Evolutionary conservation across 352 stramenopile genomes (phyloP).

Genomic region (Phytophthora cryptogea): DNA sequence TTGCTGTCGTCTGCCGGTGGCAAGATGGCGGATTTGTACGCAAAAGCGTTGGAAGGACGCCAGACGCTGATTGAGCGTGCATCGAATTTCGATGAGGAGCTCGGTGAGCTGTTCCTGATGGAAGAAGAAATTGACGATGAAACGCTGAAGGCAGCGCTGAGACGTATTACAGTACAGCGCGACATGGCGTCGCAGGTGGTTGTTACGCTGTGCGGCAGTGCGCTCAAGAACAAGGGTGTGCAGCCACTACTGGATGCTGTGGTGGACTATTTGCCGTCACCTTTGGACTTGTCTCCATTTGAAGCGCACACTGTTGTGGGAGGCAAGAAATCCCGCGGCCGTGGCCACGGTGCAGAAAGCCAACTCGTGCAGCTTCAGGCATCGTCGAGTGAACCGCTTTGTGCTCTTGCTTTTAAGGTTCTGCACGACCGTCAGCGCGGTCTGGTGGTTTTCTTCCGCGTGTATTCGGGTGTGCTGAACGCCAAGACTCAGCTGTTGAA

Average conservation of each 20-base stretch:
- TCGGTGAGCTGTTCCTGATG: slow-evolving; percentile 77
- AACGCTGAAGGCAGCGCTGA: slow-evolving; percentile 57
- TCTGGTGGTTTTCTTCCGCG: slow-evolving; percentile 91
- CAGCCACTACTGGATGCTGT: slow-evolving; percentile 98
- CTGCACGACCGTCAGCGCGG: slow-evolving; percentile 79
- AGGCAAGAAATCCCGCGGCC: slow-evolving; percentile 41
- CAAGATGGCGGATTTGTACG: slow-evolving; percentile 62
- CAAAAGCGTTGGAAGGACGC: slow-evolving; percentile 39
- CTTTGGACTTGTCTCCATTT: slow-evolving; percentile 85
- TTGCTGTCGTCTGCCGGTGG: slow-evolving; percentile 43
- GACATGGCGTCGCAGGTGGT: slow-evolving; percentile 48
- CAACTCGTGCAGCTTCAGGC: slow-evolving; percentile 39
- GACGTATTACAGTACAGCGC: slow-evolving; percentile 61
- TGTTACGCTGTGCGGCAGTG: slow-evolving; percentile 66
- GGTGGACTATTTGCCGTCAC: slow-evolving; percentile 97
- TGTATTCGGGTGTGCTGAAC: slow-evolving; percentile 92
- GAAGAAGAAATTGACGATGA: slow-evolving; percentile 62
- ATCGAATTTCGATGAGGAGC: slow-evolving; percentile 72
- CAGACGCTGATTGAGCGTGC: slow-evolving; percentile 67
- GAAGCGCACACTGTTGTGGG: slow-evolving; percentile 48
- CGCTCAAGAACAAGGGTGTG: slow-evolving; percentile 90
- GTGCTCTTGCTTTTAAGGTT: slow-evolving; percentile 74
- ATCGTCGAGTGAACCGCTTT: slow-evolving; percentile 54
- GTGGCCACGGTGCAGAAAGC: slow-evolving; percentile 8
- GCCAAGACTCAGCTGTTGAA: slow-evolving; percentile 84